These are phyloP conservation scores for Debaryomyces coudertii DNA, from an alignment of 1,139 yeast genomes.

Conservation along the genomic window DNA sequence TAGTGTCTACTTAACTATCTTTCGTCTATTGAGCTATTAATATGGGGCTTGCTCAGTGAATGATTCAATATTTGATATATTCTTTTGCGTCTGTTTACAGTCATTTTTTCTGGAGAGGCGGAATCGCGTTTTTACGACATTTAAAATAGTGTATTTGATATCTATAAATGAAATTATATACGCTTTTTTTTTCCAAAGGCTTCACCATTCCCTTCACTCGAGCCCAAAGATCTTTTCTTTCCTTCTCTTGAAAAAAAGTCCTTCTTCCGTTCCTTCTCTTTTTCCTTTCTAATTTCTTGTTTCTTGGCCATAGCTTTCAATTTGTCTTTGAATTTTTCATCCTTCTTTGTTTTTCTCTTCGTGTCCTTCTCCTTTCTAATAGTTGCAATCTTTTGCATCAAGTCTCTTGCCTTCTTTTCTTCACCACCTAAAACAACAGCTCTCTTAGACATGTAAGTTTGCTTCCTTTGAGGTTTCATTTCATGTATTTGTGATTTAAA, in stretches of 20 bases:
- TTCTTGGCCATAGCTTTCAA: conserved; percentile 73
- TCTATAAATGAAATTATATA: conserved; percentile 9
- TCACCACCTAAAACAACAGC: conserved; percentile 93
- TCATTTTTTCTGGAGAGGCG: not conserved
- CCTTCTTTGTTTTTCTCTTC: conserved; percentile 75
- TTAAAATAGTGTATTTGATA: not conserved
- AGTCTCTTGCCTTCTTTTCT: conserved; percentile 89
- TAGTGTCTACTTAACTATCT: not conserved
- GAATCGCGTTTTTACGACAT: conserved; percentile 2
- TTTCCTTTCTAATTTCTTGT: conserved; percentile 71
- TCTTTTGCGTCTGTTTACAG: not conserved
- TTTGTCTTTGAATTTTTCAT: conserved; percentile 74
- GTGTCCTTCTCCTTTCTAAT: conserved; percentile 83
- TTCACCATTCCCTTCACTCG: conserved; percentile 39
- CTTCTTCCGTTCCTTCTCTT: conserved; percentile 83
- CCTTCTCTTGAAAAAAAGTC: conserved; percentile 80
- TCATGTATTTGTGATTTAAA: conserved; percentile 87
- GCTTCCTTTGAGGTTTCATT: conserved; percentile 86
- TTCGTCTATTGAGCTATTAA: not conserved
- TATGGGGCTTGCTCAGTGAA: not conserved
- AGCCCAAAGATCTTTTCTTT: conserved; percentile 59
- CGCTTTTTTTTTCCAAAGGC: conserved; percentile 40
- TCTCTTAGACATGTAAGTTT: conserved; percentile 84
- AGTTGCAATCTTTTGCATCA: conserved; percentile 85
- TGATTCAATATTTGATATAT: not conserved